Percentiles rank a stretch among this genome's conserved stretches.
These are phyloP conservation scores for Yamadazyma songkhlaensis DNA, from an alignment of 1,139 yeast genomes.

Conservation along the genomic window DNA sequence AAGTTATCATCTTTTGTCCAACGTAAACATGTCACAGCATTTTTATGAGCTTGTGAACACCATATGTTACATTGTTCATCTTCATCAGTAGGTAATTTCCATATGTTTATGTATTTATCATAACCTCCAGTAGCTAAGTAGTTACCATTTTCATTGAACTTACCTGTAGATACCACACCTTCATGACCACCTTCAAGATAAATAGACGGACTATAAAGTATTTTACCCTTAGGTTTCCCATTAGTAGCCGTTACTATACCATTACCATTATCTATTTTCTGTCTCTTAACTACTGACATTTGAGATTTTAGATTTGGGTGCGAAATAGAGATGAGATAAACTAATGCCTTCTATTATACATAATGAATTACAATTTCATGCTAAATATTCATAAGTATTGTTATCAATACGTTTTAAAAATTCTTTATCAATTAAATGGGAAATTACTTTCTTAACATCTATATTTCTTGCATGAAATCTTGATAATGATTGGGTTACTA, in stretches of 20 bases:
- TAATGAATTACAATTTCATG: slow-evolving; percentile 23
- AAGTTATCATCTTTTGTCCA: slow-evolving; percentile 44
- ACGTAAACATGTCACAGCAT: slow-evolving; percentile 48
- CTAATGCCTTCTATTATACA: not conserved
- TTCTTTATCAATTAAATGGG: slow-evolving; percentile 80
- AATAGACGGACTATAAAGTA: slow-evolving; percentile 9
- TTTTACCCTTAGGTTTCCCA: not conserved
- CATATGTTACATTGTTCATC: slow-evolving; percentile 35
- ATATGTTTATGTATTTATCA: slow-evolving; percentile 45
- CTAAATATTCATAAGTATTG: slow-evolving; percentile 77
- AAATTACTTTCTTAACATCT: slow-evolving; percentile 86
- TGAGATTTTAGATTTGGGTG: slow-evolving; percentile 1
- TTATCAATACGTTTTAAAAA: slow-evolving; percentile 77
- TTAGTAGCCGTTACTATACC: slow-evolving; percentile 2
- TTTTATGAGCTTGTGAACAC: slow-evolving; percentile 43
- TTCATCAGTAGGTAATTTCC: slow-evolving; percentile 38
- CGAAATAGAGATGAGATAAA: not conserved
- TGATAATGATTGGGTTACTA: slow-evolving; percentile 79
- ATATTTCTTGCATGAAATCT: slow-evolving; percentile 84
- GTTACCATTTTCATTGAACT: slow-evolving; percentile 42
- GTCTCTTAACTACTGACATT: slow-evolving; percentile 24
- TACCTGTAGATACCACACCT: slow-evolving; percentile 45
- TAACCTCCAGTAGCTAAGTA: slow-evolving; percentile 52
- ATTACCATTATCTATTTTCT: slow-evolving; percentile 11
- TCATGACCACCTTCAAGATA: slow-evolving; percentile 41